phyloP scores from a whole-genome alignment of 768 basidiomycete species.

The Pleurotus tuber-regium region DNA sequence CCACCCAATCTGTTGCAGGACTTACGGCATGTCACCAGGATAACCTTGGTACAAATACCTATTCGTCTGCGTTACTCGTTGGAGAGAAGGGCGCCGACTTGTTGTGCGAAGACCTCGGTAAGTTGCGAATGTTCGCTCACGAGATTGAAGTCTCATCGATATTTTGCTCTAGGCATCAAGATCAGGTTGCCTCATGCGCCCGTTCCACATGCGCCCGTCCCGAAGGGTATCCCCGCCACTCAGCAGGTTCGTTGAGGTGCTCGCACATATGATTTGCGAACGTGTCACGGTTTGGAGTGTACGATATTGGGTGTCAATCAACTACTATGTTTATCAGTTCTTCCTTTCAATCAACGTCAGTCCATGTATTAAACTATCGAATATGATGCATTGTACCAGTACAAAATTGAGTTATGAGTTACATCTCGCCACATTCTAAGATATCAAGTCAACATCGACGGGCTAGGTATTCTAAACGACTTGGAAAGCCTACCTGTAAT shows the following conservation, averaged over 20 bases:
- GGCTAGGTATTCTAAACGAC: background rate
- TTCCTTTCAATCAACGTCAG: background rate
- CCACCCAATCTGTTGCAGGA: background rate
- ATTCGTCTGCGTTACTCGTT: slow-evolving; percentile 66
- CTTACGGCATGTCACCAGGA: no score
- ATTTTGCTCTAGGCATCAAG: slow-evolving; percentile 49
- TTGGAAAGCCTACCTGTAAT: slow-evolving; percentile 59
- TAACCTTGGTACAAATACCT: slow-evolving; percentile 71
- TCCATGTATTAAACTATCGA: no score
- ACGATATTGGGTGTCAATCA: slow-evolving; percentile 2
- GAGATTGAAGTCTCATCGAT: no score
- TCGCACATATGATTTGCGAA: no score
- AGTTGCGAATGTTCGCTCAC: slow-evolving; percentile 11
- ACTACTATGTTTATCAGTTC: background rate
- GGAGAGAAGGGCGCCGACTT: slow-evolving; percentile 69
- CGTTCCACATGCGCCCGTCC: slow-evolving; percentile 65
- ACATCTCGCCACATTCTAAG: slow-evolving; percentile 62
- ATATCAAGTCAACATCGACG: background rate
- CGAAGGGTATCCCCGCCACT: slow-evolving; percentile 48
- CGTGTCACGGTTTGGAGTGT: background rate
- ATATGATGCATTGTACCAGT: background rate
- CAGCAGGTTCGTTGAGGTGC: slow-evolving; percentile 46
- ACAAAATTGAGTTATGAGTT: slow-evolving; percentile 13
- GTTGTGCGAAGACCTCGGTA: slow-evolving; percentile 63
- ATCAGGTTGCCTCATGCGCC: slow-evolving; percentile 62